phyloP scores from a whole-genome alignment of 495 filamentous ascomycete genomes.

The Penicillium cinerascens region DNA sequence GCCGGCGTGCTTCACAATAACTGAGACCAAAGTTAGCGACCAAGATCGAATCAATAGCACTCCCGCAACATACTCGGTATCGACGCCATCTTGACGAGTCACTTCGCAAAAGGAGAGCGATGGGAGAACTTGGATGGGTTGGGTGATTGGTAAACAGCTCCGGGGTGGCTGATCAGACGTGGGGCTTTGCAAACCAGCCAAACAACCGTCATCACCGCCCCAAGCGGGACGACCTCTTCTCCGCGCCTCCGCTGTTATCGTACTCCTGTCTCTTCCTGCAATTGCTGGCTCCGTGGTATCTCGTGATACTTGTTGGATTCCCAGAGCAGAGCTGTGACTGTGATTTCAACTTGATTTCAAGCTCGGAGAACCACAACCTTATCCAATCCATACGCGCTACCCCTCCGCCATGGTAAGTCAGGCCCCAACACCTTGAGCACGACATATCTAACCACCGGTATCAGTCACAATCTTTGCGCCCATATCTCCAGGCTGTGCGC shows the following conservation, averaged over 20 bases:
- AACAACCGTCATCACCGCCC: constrained; percentile 27
- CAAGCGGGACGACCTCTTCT: neutral
- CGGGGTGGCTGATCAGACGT: constrained; percentile 30
- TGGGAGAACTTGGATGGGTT: neutral
- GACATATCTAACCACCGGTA: neutral
- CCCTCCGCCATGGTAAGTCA: constrained; percentile 20
- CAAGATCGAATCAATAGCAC: neutral
- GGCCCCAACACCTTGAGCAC: neutral
- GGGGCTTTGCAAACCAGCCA: constrained; percentile 40
- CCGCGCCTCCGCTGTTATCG: neutral
- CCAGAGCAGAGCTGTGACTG: neutral
- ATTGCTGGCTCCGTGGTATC: neutral
- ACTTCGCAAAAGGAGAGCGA: neutral
- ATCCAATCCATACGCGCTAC: neutral
- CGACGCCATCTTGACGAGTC: constrained; percentile 48
- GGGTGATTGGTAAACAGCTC: constrained; percentile 30
- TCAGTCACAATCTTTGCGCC: constrained; percentile 95
- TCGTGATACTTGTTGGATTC: neutral
- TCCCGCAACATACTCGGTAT: constrained; percentile 53
- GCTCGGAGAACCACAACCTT: neutral
- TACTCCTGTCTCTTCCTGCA: neutral
- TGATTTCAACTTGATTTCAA: neutral
- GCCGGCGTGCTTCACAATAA: constrained; percentile 90
- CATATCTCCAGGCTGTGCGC: constrained; percentile 91
- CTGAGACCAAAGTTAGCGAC: constrained; percentile 47